A percentile compares a stretch with the other conserved stretches of the same genome.
phyloP scores from a whole-genome alignment of 805 yeast species.

The Ogataea corticis region DNA sequence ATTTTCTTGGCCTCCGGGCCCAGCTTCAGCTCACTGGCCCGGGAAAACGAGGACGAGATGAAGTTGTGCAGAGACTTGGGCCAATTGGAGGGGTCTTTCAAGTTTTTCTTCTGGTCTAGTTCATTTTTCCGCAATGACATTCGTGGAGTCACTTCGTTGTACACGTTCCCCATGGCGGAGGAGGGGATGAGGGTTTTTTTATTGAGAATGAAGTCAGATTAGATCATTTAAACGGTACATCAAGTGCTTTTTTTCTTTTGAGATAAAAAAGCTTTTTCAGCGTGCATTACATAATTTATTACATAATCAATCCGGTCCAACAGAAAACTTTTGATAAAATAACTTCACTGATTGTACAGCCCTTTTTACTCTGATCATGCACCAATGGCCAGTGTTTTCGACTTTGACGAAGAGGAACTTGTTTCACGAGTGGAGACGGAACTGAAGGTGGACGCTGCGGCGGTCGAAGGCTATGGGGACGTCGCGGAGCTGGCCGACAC shows the following conservation, averaged over 20 bases:
- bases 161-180: slow-evolving; percentile 5
- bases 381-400: slow-evolving; percentile 28
- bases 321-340: not conserved
- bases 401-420: slow-evolving; percentile 32
- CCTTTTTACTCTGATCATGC: not conserved
- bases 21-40: slow-evolving; percentile 39
- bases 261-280: too few relatives aligned
- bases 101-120: slow-evolving; percentile 16
- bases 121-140: slow-evolving; percentile 17
- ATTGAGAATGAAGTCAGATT: too few relatives aligned
- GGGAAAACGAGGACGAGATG: slow-evolving; percentile 47
- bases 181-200: too few relatives aligned
- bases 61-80: slow-evolving; percentile 55
- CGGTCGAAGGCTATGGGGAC: not conserved
- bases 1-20: slow-evolving; percentile 31
- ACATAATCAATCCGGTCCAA: not conserved
- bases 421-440: slow-evolving; percentile 6
- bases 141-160: slow-evolving; percentile 26
- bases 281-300: too few relatives aligned
- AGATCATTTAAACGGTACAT: too few relatives aligned
- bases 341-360: not conserved
- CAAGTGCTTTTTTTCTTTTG: too few relatives aligned
- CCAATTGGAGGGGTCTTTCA: slow-evolving; percentile 44
- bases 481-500: not conserved
- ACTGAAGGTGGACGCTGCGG: slow-evolving; percentile 6